Evolutionary conservation across 345 rosid genomes (phyloP).

Genomic region (rapeseed (Brassica napus)): DNA sequence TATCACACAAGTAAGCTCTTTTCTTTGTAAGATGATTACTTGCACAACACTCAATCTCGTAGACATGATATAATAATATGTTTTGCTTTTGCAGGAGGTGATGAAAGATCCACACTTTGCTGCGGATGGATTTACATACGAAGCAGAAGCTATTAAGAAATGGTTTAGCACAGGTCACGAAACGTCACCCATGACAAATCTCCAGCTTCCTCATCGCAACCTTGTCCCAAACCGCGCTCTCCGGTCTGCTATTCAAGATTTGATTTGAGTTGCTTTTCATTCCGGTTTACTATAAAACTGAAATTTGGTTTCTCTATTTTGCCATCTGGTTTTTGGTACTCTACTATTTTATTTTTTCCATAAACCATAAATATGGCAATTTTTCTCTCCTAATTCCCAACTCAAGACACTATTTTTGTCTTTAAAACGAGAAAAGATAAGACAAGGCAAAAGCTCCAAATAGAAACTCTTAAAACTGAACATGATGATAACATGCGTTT

Average conservation of each 20-base stretch:
- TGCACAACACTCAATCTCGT: not conserved
- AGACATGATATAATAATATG: not conserved
- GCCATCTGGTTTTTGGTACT: not conserved
- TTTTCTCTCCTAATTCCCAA: not conserved
- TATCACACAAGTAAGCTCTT: constrained; percentile 38
- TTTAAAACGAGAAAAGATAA: constrained; percentile 4
- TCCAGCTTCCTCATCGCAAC: constrained; percentile 42
- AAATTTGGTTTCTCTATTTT: not conserved
- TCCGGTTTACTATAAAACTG: not conserved
- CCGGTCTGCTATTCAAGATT: constrained; percentile 52
- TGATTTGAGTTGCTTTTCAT: not conserved
- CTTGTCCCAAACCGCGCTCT: constrained; percentile 61
- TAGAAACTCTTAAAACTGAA: constrained; percentile 1
- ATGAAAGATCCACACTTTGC: constrained; percentile 70
- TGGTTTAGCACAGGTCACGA: constrained; percentile 61
- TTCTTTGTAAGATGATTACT: not conserved
- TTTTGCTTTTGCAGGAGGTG: constrained; percentile 7
- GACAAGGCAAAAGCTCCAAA: constrained; percentile 13
- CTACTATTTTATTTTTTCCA: not conserved
- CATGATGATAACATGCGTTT: not conserved
- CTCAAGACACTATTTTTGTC: not conserved
- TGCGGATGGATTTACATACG: constrained; percentile 75
- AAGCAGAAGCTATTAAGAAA: constrained; percentile 49
- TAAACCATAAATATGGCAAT: not conserved
- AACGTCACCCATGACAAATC: constrained; percentile 60